Evolutionary conservation across 176 grass and related monocot species (phyloP).

Genomic region (Juncus inflexus): DNA sequence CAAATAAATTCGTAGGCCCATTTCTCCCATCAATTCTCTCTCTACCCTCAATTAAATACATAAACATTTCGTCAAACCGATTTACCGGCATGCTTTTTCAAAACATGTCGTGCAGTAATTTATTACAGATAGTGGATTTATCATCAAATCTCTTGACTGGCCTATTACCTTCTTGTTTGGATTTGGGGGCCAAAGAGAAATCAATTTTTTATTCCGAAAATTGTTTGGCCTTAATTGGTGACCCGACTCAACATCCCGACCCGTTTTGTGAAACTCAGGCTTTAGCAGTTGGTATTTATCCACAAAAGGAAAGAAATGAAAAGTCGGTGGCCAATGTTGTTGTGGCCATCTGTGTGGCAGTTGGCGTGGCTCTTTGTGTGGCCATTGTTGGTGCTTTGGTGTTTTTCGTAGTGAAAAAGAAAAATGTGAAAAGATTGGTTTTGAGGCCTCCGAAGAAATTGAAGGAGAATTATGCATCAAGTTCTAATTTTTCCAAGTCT

Average conservation of each 20-base stretch:
- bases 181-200: constrained; percentile 26
- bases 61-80: constrained; percentile 65
- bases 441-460: constrained; percentile 32
- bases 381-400: constrained; percentile 28
- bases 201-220: constrained; percentile 47
- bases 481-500: constrained; percentile 58
- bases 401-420: constrained; percentile 49
- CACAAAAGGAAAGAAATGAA: constrained; percentile 32
- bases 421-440: constrained; percentile 24
- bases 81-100: constrained; percentile 79
- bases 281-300: constrained; percentile 70
- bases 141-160: constrained; percentile 77
- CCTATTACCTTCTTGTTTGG: constrained; percentile 55
- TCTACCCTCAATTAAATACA: constrained; percentile 58
- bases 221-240: constrained; percentile 44
- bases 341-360: constrained; percentile 34
- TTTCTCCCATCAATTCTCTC: constrained; percentile 62
- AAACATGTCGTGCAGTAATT: constrained; percentile 53
- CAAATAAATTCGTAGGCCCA: constrained; percentile 68
- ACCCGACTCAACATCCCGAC: constrained; percentile 48
- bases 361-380: constrained; percentile 32
- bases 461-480: constrained; percentile 54
- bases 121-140: constrained; percentile 66
- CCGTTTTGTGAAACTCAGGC: constrained; percentile 87
- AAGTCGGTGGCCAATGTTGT: constrained; percentile 14